These are phyloP conservation scores for Sclerotinia glacialis DNA, from an alignment of 2,329 filamentous ascomycete species.

Conservation along the genomic window DNA sequence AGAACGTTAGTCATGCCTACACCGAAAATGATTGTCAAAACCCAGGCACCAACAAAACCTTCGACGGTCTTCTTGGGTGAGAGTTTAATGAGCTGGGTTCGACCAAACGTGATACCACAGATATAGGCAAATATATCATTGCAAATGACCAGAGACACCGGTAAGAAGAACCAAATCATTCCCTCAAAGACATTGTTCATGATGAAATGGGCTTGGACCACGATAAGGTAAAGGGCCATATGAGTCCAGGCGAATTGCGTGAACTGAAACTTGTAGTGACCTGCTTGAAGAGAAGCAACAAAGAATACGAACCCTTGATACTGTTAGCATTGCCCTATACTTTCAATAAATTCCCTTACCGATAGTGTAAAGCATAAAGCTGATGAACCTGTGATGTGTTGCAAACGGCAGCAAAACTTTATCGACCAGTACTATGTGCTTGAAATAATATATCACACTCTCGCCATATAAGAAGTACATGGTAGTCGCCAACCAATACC, in stretches of 20 bases:
- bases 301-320: slow-evolving; percentile 91
- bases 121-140: slow-evolving; percentile 99
- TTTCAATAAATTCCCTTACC: slow-evolving; percentile 54
- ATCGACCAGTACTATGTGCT: slow-evolving; percentile 95
- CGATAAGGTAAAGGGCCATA: slow-evolving; percentile 97
- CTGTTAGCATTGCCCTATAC: slow-evolving; percentile 34
- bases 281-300: slow-evolving; percentile 88
- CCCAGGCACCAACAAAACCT: slow-evolving; percentile 93
- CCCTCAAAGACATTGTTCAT: slow-evolving; percentile 99
- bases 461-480: slow-evolving; percentile 99
- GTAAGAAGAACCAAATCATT: slow-evolving; percentile 99
- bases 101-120: slow-evolving; percentile 93
- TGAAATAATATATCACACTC: slow-evolving; percentile 99
- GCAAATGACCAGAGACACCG: slow-evolving; percentile 90
- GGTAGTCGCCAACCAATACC: slow-evolving; percentile 97
- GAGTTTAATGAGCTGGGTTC: slow-evolving; percentile 94
- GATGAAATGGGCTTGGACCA: slow-evolving; percentile 96
- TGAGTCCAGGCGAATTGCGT: slow-evolving; percentile 99
- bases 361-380: slow-evolving; percentile 96
- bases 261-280: slow-evolving; percentile 97
- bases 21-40: slow-evolving; percentile 88
- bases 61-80: slow-evolving; percentile 99
- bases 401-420: slow-evolving; percentile 88
- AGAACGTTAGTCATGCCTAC: slow-evolving; percentile 78
- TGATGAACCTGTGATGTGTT: slow-evolving; percentile 97